Percentiles rank a stretch among this genome's conserved stretches.
phyloP scores from a whole-genome alignment of 768 basidiomycete genomes.

The Pilatotrama ljubarskyi region DNA sequence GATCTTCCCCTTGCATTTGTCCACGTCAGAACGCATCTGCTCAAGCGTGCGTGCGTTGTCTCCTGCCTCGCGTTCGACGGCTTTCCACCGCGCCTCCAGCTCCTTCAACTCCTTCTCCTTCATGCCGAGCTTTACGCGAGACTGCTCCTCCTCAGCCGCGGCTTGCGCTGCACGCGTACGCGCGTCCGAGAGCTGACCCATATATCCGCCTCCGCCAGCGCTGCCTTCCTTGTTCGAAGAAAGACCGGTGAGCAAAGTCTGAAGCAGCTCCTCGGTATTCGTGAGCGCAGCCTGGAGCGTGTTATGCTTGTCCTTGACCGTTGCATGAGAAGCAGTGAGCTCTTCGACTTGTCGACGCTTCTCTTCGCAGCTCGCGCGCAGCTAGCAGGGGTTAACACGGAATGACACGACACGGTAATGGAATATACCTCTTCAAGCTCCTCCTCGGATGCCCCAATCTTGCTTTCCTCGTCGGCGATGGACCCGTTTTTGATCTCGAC shows the following conservation, averaged over 20 bases:
- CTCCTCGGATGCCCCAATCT: constrained; percentile 49
- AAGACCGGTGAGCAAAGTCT: constrained; percentile 91
- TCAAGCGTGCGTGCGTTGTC: constrained; percentile 73
- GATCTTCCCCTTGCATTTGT: constrained; percentile 52
- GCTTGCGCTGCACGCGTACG: constrained; percentile 73
- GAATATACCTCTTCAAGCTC: constrained; percentile 62
- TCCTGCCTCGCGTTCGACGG: constrained; percentile 80
- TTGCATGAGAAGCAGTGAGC: constrained; percentile 54
- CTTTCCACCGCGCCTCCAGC: constrained; percentile 79
- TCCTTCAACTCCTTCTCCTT: constrained; percentile 74
- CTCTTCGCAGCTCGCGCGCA: constrained; percentile 53
- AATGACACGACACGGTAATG: background rate
- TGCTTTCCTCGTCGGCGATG: constrained; percentile 76
- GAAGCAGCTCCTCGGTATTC: constrained; percentile 88
- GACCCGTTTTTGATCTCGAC: constrained; percentile 76
- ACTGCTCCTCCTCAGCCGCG: constrained; percentile 82
- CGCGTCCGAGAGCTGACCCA: constrained; percentile 93
- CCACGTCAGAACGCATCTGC: constrained; percentile 56
- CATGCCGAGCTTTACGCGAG: constrained; percentile 71
- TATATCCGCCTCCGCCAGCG: constrained; percentile 88
- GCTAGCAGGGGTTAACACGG: constrained; percentile 39
- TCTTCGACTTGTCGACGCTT: constrained; percentile 62
- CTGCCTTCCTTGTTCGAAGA: constrained; percentile 66
- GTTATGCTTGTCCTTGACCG: constrained; percentile 70
- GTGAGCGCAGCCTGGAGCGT: constrained; percentile 58